These are phyloP conservation scores for Clonostachys solani DNA, from an alignment of 2,329 filamentous ascomycete species.

Conservation along the genomic window DNA sequence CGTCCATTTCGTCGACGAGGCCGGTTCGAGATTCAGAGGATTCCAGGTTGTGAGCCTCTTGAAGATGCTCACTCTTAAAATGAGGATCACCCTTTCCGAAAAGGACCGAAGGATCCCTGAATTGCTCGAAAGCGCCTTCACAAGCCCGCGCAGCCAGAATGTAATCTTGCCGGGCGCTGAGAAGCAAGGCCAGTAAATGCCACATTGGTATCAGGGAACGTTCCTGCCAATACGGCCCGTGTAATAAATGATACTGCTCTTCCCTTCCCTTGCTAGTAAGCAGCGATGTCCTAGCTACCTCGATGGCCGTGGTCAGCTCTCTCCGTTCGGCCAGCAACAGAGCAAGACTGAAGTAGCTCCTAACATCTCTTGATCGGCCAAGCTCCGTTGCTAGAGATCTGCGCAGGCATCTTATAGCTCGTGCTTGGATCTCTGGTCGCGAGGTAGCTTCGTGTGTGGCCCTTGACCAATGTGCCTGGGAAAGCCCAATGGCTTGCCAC, in stretches of 20 bases:
- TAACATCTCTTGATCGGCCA: constrained; percentile 63
- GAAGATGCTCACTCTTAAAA: constrained; percentile 65
- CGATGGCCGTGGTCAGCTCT: constrained; percentile 75
- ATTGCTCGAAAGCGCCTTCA: constrained; percentile 88
- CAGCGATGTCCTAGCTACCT: constrained; percentile 74
- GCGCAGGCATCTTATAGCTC: constrained; percentile 72
- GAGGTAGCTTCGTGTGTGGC: constrained; percentile 71
- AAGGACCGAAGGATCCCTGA: constrained; percentile 65
- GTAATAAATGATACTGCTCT: constrained; percentile 34
- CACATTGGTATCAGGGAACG: constrained; percentile 72
- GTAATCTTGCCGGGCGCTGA: constrained; percentile 85
- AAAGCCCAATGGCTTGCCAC: constrained; percentile 82
- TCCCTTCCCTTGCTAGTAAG: constrained; percentile 49
- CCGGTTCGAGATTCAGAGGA: constrained; percentile 28
- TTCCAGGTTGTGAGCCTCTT: constrained; percentile 38
- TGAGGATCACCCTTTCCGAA: constrained; percentile 57
- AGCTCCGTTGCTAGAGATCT: constrained; percentile 67
- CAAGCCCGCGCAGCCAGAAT: constrained; percentile 76
- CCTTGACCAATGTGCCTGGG: constrained; percentile 82
- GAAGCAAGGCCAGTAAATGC: constrained; percentile 82
- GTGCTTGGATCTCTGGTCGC: constrained; percentile 69
- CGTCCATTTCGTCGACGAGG: constrained; percentile 75
- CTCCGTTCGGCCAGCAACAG: constrained; percentile 85
- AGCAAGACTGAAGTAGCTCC: constrained; percentile 75
- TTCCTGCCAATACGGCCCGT: constrained; percentile 56